Base-by-base conservation (phyloP, 768 basidiomycete genomes). In the Trichaptum fuscoviolaceum region DNA sequence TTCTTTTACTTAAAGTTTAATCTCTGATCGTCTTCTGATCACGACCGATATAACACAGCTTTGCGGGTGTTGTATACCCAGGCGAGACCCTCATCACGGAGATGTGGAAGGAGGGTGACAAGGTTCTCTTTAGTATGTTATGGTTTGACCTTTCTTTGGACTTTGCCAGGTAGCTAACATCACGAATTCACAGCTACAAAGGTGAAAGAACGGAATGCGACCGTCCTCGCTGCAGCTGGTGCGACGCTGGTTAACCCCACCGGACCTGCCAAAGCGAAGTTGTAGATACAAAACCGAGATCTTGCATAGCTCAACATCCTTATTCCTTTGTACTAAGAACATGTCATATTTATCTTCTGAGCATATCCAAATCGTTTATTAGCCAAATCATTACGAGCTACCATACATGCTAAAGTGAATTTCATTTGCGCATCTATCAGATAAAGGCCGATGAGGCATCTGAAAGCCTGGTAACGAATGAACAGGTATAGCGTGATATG, bases 91-190 rank as follows among this genome's bases (percentile, higher is more conserved):
- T 99, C 64, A 81, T 95, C 17, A 99, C 96, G 0, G 88, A 93
- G 75, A 98, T 99, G 96, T 99, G 97, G 97, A 97, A 95, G 75
- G 95, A 97, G 71, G 92, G 90, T 1, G 77, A 84, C 68, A 97
- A 88, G 78, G 89, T 99, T 65, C 87, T 98, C 63, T 99, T 99
- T 76, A 81, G 95, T 97, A 71, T 75, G 93, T 84, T n/a, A n/a
- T n/a, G 10, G n/a, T 57, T 27, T 35, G 66, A 24, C 64, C 34
- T 66, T 20, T 24, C 25, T 30, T 65, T 27, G 5, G 52, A 25
- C 24, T 35, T 30, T 24, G 9, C 12, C 52, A 35, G 18, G 27
- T 24, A 35, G 68, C 26, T 34, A 34, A 30, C 9, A n/a, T n/a
- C 62, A 42, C 59, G 61, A 66, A 20, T 57, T 2, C 66, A 7